Evolutionary conservation across 352 stramenopile species (phyloP).

Genomic region (Salisapilia sapeloensis): DNA sequence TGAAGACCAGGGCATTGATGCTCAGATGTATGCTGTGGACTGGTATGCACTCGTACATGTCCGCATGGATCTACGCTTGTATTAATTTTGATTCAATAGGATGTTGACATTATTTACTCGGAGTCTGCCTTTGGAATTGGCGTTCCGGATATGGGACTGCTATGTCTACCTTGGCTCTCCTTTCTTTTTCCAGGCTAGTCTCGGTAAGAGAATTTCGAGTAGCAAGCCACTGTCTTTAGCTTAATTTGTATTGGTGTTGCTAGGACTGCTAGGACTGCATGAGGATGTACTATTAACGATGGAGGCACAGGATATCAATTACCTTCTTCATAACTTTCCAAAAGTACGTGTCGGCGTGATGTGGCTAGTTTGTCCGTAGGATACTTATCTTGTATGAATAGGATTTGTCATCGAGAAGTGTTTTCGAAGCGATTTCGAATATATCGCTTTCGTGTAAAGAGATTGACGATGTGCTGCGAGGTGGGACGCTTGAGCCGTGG

Average conservation of each 20-base stretch:
- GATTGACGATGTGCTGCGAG: constrained; percentile 45
- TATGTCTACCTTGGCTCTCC: constrained; percentile 61
- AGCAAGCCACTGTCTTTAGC: neutral
- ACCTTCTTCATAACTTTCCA: constrained; percentile 62
- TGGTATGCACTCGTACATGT: constrained; percentile 20
- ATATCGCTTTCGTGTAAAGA: constrained; percentile 53
- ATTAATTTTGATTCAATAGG: constrained; percentile 10
- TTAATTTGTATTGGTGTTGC: neutral
- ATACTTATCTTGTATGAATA: constrained; percentile 4
- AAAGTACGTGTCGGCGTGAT: constrained; percentile 8
- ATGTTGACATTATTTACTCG: constrained; percentile 66
- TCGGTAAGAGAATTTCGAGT: constrained; percentile 19
- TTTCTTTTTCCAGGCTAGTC: constrained; percentile 79
- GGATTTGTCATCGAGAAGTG: constrained; percentile 28
- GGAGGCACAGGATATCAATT: constrained; percentile 63
- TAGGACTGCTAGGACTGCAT: constrained; percentile 53
- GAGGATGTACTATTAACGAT: constrained; percentile 50
- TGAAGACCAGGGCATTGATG: constrained; percentile 50
- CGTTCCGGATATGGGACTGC: constrained; percentile 68
- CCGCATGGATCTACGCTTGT: neutral
- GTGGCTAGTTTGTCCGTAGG: neutral
- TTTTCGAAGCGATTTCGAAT: constrained; percentile 46
- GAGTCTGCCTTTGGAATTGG: constrained; percentile 49
- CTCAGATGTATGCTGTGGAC: constrained; percentile 78
- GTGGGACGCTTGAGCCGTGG: constrained; percentile 39